Base-by-base conservation (phyloP, 306 rosid species). In the Ceratonia siliqua region DNA sequence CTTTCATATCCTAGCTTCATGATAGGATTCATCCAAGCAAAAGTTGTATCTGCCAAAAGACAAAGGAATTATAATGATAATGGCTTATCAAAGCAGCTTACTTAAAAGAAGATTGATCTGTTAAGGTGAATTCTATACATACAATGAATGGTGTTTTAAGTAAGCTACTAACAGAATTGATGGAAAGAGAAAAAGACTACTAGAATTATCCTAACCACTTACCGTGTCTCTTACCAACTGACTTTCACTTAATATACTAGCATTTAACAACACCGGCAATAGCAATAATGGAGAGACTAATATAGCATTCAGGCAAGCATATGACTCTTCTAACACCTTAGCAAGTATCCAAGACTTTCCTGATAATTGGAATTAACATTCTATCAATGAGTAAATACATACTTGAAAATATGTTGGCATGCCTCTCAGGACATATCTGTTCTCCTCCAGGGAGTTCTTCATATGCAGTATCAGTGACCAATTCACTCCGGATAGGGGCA, bases 361-460 rank as follows among this genome's bases (percentile, higher is more conserved):
- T 41, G 13, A 32, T 33, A 18, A 9, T 21, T 59, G 28, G 50
- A 75, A 54, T 62, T 45, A 43, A 77, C 58, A 74, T 69, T 68
- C 28, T 38, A 65, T 62, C 35, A 43, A 61, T 30, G 56, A 43
- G 67, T 49, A 65, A 62, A 72, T 36, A 84, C 96, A 10, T 89
- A 94, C 98, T 88, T 74, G 98, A 91, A 53, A 91, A 71, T 81
- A 94, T 36, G 68, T 28, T 85, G 48, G 70, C 85, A 73, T 62
- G 85, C 82, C 89, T 82, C 85, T 94, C 98, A 20, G 98, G 98
- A 83, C 92, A 88, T 75, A 88, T 86, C 46, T 78, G 82, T 63
- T 94, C 98, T 80, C 86, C 96, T 57, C 87, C 94, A 33, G 94
- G 94, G 66, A 94, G 97, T 82, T 88, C 97, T 79, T 84, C 94